Percentiles rank a stretch among this genome's conserved stretches.
phyloP scores from a whole-genome alignment of 805 yeast genomes.

The Cyberlindnera bimundalis region DNA sequence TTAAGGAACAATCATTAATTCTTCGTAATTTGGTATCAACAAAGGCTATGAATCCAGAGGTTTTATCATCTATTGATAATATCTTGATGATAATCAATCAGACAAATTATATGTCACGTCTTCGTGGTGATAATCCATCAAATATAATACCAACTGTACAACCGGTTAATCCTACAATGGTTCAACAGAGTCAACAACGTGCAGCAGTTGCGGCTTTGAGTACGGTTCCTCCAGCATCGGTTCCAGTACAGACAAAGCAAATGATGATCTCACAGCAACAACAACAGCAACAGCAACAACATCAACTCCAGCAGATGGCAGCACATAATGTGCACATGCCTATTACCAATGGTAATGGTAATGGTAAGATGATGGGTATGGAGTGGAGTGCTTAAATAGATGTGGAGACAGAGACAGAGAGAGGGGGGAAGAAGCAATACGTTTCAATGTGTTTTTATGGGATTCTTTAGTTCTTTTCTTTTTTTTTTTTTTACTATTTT shows the following conservation, averaged over 20 bases:
- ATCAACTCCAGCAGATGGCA: too few species aligned
- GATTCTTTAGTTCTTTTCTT: too few species aligned
- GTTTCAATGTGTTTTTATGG: not conserved
- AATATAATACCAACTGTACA: constrained; percentile 28
- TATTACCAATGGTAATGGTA: not conserved
- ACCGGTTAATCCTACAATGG: constrained; percentile 28
- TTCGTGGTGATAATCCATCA: constrained; percentile 28
- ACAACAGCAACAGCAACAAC: not conserved
- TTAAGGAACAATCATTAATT: constrained; percentile 54
- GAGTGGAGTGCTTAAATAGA: not conserved
- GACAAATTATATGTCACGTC: constrained; percentile 26
- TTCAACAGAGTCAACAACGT: constrained; percentile 20
- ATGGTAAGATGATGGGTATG: not conserved
- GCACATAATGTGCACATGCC: not conserved
- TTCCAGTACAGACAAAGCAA: not conserved
- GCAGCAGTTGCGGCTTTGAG: constrained; percentile 6
- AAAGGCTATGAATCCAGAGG: constrained; percentile 31
- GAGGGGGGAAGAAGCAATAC: not conserved
- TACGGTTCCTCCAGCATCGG: constrained; percentile 1
- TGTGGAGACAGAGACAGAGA: not conserved
- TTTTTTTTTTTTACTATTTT: too few species aligned
- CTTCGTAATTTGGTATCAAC: constrained; percentile 43
- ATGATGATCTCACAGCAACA: not conserved
- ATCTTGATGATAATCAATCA: constrained; percentile 19
- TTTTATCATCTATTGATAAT: constrained; percentile 41